These are phyloP conservation scores for Nicotiana noctiflora DNA, from an alignment of 257 asterid species.

Conservation along the genomic window DNA sequence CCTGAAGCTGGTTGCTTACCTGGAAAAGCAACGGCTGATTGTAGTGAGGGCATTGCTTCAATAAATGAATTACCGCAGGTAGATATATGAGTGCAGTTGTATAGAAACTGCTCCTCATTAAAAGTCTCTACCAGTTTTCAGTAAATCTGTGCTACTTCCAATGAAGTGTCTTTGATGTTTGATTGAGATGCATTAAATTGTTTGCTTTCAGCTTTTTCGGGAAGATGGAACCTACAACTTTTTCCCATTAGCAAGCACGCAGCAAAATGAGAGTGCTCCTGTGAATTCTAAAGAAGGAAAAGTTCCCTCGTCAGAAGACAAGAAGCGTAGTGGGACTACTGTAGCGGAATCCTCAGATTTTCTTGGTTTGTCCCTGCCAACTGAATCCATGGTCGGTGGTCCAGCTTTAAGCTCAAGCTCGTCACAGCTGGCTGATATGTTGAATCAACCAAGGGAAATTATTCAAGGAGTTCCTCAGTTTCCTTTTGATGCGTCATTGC, in stretches of 20 bases:
- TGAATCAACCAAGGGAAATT: constrained; percentile 33
- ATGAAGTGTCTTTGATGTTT: neutral
- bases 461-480: constrained; percentile 20
- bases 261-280: constrained; percentile 11
- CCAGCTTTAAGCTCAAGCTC: constrained; percentile 18
- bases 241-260: constrained; percentile 21
- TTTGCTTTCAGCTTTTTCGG: constrained; percentile 50
- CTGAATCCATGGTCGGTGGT: constrained; percentile 17
- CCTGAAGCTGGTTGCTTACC: constrained; percentile 17
- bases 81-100: constrained; percentile 2
- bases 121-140: neutral
- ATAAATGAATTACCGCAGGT: constrained; percentile 51
- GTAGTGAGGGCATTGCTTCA: constrained; percentile 24
- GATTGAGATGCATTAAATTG: constrained; percentile 3
- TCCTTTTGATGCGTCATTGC: constrained; percentile 27
- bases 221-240: constrained; percentile 26
- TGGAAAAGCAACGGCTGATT: constrained; percentile 15
- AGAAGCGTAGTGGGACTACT: constrained; percentile 15
- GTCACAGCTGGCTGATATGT: constrained; percentile 25
- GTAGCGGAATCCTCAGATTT: constrained; percentile 26
- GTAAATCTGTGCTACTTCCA: neutral
- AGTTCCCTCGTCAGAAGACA: neutral
- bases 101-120: neutral
- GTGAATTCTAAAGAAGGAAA: constrained; percentile 17
- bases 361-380: constrained; percentile 26